A percentile compares a stretch with the other conserved stretches of the same genome.
Evolutionary conservation across 352 stramenopile genomes (phyloP).

Genomic region (Pythium myriotylum): DNA sequence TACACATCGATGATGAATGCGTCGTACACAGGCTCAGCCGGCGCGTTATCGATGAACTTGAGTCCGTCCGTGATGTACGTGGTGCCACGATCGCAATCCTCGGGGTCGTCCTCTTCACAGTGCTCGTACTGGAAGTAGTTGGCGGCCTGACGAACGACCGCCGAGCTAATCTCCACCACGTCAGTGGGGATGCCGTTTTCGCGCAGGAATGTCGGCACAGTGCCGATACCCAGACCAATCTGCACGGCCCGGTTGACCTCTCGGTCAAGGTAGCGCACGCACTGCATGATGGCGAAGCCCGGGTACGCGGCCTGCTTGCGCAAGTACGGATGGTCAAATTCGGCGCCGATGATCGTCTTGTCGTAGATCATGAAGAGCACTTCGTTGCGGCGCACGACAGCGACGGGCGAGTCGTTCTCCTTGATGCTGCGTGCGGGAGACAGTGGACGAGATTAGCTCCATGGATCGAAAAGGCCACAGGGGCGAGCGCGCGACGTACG

Average conservation of each 20-base stretch:
- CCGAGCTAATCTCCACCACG: conserved; percentile 76
- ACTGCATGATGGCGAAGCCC: conserved; percentile 85
- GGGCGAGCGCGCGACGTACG: conserved; percentile 9
- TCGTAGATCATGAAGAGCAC: conserved; percentile 75
- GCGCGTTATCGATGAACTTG: conserved; percentile 50
- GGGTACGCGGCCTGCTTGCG: conserved; percentile 69
- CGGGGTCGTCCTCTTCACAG: conserved; percentile 44
- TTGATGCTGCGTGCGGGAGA: conserved; percentile 1
- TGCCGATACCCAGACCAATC: conserved; percentile 74
- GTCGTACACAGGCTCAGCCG: conserved; percentile 46
- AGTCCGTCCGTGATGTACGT: conserved; percentile 75
- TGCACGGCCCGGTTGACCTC: conserved; percentile 52
- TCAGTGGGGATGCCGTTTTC: conserved; percentile 64
- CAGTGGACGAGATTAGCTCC: too few species aligned
- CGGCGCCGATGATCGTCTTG: conserved; percentile 74
- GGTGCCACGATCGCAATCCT: conserved; percentile 46
- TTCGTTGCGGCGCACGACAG: conserved; percentile 52
- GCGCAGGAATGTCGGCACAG: conserved; percentile 68
- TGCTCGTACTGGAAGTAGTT: conserved; percentile 75
- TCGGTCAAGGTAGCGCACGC: conserved; percentile 49
- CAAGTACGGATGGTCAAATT: conserved; percentile 70
- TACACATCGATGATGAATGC: conserved; percentile 73
- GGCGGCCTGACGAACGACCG: conserved; percentile 62
- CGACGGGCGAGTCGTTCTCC: conserved; percentile 56
- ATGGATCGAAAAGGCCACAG: not conserved